Percentiles rank a stretch among this genome's conserved stretches.
Evolutionary conservation across 1,284 basidiomycete species (phyloP).

Genomic region (Xerocomus amazonicus): DNA sequence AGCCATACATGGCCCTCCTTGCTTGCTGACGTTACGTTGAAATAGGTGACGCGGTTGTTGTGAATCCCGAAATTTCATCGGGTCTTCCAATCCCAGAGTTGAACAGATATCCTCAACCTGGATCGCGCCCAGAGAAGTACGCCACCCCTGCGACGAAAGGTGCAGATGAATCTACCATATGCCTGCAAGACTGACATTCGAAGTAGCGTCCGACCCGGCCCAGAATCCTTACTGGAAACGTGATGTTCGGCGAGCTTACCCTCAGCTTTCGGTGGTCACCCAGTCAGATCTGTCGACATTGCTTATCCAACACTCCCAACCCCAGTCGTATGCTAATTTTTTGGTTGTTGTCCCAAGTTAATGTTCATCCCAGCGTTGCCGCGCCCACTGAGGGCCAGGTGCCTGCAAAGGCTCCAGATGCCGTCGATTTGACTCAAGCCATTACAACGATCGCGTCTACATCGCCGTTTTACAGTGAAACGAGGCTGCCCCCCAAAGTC

Average conservation of each 20-base stretch:
- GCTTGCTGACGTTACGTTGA: conserved; percentile 12
- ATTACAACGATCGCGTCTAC: conserved; percentile 61
- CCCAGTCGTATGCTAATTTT: conserved; percentile 51
- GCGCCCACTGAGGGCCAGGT: conserved; percentile 52
- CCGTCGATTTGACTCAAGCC: conserved; percentile 64
- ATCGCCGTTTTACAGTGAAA: conserved; percentile 59
- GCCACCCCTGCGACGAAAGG: conserved; percentile 86
- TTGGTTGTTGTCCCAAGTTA: conserved; percentile 1
- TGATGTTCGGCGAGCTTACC: conserved; percentile 89
- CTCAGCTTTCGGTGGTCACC: conserved; percentile 80
- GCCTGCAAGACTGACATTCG: conserved; percentile 3
- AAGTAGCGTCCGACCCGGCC: conserved; percentile 72
- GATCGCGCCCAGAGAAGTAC: conserved; percentile 81
- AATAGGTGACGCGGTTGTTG: conserved; percentile 67
- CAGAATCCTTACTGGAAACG: conserved; percentile 93
- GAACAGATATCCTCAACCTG: conserved; percentile 85
- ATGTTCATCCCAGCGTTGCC: conserved; percentile 45
- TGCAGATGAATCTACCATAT: conserved; percentile 30
- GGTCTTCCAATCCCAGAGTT: conserved; percentile 78
- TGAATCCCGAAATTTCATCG: conserved; percentile 89
- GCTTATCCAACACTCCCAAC: conserved; percentile 76
- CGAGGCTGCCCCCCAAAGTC: conserved; percentile 69
- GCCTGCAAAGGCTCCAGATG: conserved; percentile 42
- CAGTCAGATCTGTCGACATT: conserved; percentile 78
- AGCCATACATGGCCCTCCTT: background rate